phyloP scores from a whole-genome alignment of 2,329 filamentous ascomycete genomes.

The Xylariaceae sp. region DNA sequence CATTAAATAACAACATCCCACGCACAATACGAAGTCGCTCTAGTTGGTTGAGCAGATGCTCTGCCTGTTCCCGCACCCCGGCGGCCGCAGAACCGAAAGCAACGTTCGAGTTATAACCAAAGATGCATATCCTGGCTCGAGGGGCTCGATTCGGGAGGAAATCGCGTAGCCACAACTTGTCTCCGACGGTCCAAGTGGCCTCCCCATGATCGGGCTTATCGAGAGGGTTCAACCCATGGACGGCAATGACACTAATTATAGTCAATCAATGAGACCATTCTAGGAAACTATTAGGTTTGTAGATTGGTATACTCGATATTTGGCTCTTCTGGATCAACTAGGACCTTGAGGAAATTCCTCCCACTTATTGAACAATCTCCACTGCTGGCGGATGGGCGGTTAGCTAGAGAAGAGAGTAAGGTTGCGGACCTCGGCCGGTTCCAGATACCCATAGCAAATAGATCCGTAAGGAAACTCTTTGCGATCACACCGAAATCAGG shows the following conservation, averaged over 20 bases:
- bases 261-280: no score
- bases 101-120: slow-evolving; percentile 6
- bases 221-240: slow-evolving; percentile 6
- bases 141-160: slow-evolving; percentile 10
- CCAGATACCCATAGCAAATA: no score
- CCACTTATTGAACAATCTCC: no score
- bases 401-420: no score
- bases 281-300: no score
- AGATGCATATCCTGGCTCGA: slow-evolving; percentile 11
- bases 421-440: no score
- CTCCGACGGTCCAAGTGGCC: slow-evolving; percentile 9
- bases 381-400: no score
- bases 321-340: no score
- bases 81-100: not conserved
- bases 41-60: slow-evolving; percentile 2
- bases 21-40: not conserved
- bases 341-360: no score
- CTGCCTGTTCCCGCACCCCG: slow-evolving; percentile 6
- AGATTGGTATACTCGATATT: no score
- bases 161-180: slow-evolving; percentile 5
- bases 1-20: not conserved
- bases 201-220: not conserved
- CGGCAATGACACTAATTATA: not conserved
- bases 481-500: no score
- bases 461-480: no score